Conservation (phyloP, 768 basidiomycete genomes). For the Lactarius quietus region DNA sequence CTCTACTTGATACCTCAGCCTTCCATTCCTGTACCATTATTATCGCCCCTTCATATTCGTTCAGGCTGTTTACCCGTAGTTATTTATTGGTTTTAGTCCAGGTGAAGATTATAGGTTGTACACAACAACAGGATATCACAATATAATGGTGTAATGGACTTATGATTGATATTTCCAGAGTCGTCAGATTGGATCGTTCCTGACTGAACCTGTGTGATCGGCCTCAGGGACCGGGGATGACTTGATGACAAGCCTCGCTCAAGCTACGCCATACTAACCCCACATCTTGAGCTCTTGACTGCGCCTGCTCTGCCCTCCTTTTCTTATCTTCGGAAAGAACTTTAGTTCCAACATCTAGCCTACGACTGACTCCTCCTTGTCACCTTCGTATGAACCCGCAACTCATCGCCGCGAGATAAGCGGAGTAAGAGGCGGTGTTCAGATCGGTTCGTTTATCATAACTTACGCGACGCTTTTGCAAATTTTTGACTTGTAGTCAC, state of each 20-base stretch:
- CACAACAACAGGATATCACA: too few relatives aligned
- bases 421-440: constrained; percentile 3
- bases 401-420: not conserved
- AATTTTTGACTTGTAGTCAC: not conserved
- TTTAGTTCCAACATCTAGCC: too few relatives aligned
- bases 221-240: not conserved
- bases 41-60: not conserved
- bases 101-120: not conserved
- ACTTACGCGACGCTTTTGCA: not conserved
- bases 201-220: not conserved
- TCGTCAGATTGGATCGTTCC: not conserved
- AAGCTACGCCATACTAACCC: too few relatives aligned
- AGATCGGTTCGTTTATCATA: constrained; percentile 13
- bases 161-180: not conserved
- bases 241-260: not conserved
- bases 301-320: not conserved
- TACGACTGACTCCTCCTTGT: too few relatives aligned
- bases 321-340: too few relatives aligned
- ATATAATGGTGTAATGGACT: not conserved
- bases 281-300: not conserved
- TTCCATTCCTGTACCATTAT: not conserved
- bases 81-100: not conserved
- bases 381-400: constrained; percentile 11
- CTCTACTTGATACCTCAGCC: not conserved
- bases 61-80: not conserved